These are phyloP conservation scores for Cyphellophora attinorum DNA, from an alignment of 2,329 filamentous ascomycete species.

Conservation along the genomic window DNA sequence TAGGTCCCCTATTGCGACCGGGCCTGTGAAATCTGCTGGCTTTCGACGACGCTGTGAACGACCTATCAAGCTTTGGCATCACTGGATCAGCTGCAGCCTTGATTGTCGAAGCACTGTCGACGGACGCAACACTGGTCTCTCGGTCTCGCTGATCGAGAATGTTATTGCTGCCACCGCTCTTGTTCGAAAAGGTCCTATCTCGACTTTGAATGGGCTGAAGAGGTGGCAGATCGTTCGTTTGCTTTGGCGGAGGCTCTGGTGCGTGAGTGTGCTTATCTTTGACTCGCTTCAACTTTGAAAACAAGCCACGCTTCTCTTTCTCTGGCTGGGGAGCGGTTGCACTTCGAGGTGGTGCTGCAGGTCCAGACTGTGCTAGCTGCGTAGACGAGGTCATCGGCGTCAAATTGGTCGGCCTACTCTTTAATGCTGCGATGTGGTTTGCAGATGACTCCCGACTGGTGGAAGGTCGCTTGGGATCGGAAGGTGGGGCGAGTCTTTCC, in stretches of 20 bases:
- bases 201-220: slow-evolving; percentile 13
- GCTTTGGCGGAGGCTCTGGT: slow-evolving; percentile 23
- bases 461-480: slow-evolving; percentile 57
- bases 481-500: slow-evolving; percentile 24
- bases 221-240: slow-evolving; percentile 17
- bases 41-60: slow-evolving; percentile 16
- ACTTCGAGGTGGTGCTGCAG: slow-evolving; percentile 58
- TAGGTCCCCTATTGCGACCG: slow-evolving; percentile 13
- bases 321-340: slow-evolving; percentile 26
- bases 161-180: slow-evolving; percentile 6
- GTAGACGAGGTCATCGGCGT: slow-evolving; percentile 42
- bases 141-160: slow-evolving; percentile 16
- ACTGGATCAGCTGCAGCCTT: slow-evolving; percentile 17
- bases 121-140: slow-evolving; percentile 22
- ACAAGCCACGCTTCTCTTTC: slow-evolving; percentile 38
- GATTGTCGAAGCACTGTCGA: slow-evolving; percentile 22
- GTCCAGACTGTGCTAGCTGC: slow-evolving; percentile 59
- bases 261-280: slow-evolving; percentile 31
- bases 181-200: slow-evolving; percentile 10
- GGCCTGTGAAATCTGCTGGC: slow-evolving; percentile 13
- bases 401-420: slow-evolving; percentile 36
- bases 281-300: slow-evolving; percentile 43
- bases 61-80: slow-evolving; percentile 14
- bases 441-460: slow-evolving; percentile 67
- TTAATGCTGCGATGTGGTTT: slow-evolving; percentile 40